Percentiles rank a stretch among this genome's conserved stretches.
Evolutionary conservation across 1,284 basidiomycete genomes (phyloP).

Genomic region (Irpex sp.): DNA sequence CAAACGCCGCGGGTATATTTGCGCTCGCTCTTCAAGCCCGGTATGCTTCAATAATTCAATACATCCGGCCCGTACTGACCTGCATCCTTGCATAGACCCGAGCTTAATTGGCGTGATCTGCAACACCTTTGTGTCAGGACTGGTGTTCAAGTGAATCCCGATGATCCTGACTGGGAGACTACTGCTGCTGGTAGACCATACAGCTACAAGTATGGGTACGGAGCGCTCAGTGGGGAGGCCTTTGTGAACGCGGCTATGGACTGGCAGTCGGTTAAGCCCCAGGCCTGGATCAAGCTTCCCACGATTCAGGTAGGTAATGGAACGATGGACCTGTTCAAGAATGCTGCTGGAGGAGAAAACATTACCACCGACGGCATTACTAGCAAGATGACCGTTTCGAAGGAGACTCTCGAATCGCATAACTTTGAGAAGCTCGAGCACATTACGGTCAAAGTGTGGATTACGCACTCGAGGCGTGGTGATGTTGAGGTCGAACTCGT

Average conservation of each 20-base stretch:
- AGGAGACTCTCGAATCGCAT: conserved; percentile 63
- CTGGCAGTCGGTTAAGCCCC: conserved; percentile 92
- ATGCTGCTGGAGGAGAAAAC: conserved; percentile 62
- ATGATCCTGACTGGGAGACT: conserved; percentile 93
- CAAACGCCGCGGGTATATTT: conserved; percentile 90
- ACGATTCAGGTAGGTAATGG: conserved; percentile 68
- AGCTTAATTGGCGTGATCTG: conserved; percentile 95
- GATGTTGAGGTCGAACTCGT: conserved; percentile 90
- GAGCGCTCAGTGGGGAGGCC: conserved; percentile 80
- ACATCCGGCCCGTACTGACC: conserved; percentile 2
- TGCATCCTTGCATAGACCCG: conserved; percentile 53
- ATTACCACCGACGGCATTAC: conserved; percentile 70
- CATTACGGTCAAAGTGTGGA: conserved; percentile 92
- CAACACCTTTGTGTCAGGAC: conserved; percentile 88
- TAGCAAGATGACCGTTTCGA: conserved; percentile 69
- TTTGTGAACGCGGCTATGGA: conserved; percentile 81
- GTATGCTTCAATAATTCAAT: conserved; percentile 37
- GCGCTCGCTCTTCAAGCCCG: conserved; percentile 83
- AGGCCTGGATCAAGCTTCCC: conserved; percentile 83
- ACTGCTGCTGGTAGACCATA: conserved; percentile 80
- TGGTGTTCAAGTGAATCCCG: conserved; percentile 78
- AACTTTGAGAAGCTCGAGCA: conserved; percentile 94
- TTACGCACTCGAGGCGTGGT: conserved; percentile 81
- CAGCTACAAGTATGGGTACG: conserved; percentile 98
- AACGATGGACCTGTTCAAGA: conserved; percentile 49